Evolutionary conservation across 2,329 filamentous ascomycete genomes (phyloP).

Genomic region (Phialophora tarda): DNA sequence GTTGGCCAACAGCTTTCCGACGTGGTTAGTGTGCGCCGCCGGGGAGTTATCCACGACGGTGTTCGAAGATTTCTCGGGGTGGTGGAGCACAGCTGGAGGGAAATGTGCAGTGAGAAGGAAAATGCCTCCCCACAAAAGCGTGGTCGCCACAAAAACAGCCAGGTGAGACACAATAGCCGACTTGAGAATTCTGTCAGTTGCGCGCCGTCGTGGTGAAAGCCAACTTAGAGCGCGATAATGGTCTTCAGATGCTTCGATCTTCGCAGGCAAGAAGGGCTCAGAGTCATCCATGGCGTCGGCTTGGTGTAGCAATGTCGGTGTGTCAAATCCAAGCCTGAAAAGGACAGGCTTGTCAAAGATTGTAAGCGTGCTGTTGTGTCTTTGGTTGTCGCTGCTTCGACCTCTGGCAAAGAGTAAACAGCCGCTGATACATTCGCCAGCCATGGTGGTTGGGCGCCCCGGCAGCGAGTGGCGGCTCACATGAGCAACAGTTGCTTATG

Average conservation of each 20-base stretch:
- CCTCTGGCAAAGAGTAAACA: neutral
- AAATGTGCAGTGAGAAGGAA: slow-evolving; percentile 10
- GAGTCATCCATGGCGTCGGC: slow-evolving; percentile 3
- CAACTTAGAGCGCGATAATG: neutral
- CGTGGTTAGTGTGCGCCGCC: neutral
- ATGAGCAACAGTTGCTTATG: neutral
- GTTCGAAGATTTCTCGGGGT: neutral
- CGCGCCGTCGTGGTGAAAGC: slow-evolving; percentile 7
- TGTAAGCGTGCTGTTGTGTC: neutral
- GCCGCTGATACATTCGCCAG: neutral
- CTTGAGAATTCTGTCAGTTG: slow-evolving; percentile 2
- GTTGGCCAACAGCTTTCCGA: slow-evolving; percentile 1
- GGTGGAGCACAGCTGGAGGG: neutral
- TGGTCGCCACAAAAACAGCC: slow-evolving; percentile 5
- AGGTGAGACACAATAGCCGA: slow-evolving; percentile 9
- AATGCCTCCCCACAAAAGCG: slow-evolving; percentile 9
- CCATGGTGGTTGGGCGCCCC: neutral
- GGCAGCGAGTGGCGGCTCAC: neutral
- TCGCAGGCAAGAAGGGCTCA: slow-evolving; percentile 12
- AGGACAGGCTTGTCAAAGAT: neutral
- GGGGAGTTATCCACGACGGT: neutral
- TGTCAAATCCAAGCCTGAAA: neutral
- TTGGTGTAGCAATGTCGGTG: neutral
- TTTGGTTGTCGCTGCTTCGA: neutral
- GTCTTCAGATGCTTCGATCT: neutral